These are phyloP conservation scores for Papiliotrema nemorosa DNA, from an alignment of 1,284 basidiomycete species.

Conservation along the genomic window DNA sequence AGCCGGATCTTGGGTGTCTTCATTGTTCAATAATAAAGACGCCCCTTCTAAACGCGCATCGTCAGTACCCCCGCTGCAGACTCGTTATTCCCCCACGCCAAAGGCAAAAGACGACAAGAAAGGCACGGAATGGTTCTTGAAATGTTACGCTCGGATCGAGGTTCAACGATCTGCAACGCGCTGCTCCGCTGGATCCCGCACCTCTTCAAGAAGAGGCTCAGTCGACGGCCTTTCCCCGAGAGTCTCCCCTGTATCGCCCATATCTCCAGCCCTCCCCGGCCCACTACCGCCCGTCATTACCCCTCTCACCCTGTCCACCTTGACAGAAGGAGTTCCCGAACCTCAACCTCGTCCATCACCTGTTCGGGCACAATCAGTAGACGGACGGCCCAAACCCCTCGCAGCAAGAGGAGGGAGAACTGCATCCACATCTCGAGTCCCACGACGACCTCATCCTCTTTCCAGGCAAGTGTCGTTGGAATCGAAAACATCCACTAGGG, in stretches of 20 bases:
- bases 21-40: slow-evolving; percentile 3
- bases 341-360: neutral
- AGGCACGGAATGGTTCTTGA: slow-evolving; percentile 6
- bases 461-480: slow-evolving; percentile 6
- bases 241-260: neutral
- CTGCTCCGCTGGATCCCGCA: neutral
- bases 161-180: neutral
- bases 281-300: neutral
- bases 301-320: slow-evolving; percentile 3
- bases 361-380: neutral
- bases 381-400: neutral
- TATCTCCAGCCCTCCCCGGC: neutral
- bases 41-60: slow-evolving; percentile 1
- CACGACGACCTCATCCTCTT: slow-evolving; percentile 7
- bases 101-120: slow-evolving; percentile 2
- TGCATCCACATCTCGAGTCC: slow-evolving; percentile 5
- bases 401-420: neutral
- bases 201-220: neutral
- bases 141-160: slow-evolving; percentile 23
- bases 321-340: neutral
- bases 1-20: slow-evolving; percentile 9
- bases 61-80: slow-evolving; percentile 8
- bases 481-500: neutral
- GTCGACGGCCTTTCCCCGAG: neutral
- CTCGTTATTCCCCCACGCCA: neutral